Percentiles rank a stretch among this genome's conserved stretches.
These are phyloP conservation scores for Exutisphaerella laricina DNA, from an alignment of 2,329 filamentous ascomycete species.

Conservation along the genomic window DNA sequence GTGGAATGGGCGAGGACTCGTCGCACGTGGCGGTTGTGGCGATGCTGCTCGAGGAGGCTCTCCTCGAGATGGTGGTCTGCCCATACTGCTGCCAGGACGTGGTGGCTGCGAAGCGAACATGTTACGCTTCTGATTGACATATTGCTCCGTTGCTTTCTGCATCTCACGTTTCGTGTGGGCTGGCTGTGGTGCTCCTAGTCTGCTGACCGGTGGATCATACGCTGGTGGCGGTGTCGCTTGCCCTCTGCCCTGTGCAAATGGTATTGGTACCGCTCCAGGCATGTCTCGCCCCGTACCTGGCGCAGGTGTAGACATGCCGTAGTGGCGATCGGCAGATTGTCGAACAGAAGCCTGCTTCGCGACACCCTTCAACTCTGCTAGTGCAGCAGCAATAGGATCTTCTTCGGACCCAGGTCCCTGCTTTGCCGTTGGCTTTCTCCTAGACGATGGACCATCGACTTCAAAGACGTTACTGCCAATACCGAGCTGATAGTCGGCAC, in stretches of 20 bases:
- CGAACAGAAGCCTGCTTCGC: slow-evolving; percentile 73
- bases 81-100: slow-evolving; percentile 25
- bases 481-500: slow-evolving; percentile 87
- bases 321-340: slow-evolving; percentile 93
- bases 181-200: slow-evolving; percentile 81
- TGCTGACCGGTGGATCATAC: slow-evolving; percentile 71
- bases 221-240: slow-evolving; percentile 79
- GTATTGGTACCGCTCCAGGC: slow-evolving; percentile 39
- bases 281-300: slow-evolving; percentile 40
- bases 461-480: slow-evolving; percentile 95
- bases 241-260: slow-evolving; percentile 39
- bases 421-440: slow-evolving; percentile 35
- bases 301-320: slow-evolving; percentile 81
- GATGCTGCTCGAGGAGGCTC: slow-evolving; percentile 49
- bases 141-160: slow-evolving; percentile 90
- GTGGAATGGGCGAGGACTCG: slow-evolving; percentile 55
- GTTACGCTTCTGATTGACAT: slow-evolving; percentile 72
- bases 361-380: slow-evolving; percentile 87
- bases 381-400: slow-evolving; percentile 85
- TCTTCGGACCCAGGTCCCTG: slow-evolving; percentile 46
- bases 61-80: slow-evolving; percentile 19
- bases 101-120: slow-evolving; percentile 55
- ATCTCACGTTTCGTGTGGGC: slow-evolving; percentile 91
- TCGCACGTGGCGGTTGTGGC: slow-evolving; percentile 58
- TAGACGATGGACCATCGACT: slow-evolving; percentile 67